Conservation (phyloP, 768 basidiomycete species). For the Auricularia cornea region DNA sequence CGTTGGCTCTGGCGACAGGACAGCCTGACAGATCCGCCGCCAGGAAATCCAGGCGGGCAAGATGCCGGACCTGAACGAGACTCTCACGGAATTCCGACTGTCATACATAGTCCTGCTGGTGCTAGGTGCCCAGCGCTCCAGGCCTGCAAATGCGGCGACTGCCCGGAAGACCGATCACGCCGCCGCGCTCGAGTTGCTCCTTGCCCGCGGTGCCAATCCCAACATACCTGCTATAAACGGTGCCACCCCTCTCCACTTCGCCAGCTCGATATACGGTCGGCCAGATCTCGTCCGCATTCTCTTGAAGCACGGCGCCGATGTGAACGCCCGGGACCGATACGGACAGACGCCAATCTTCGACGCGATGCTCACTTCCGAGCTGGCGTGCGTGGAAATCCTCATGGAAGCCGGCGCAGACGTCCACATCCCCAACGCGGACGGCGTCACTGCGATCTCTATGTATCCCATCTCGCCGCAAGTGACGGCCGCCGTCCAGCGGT, state of each 20-base stretch:
- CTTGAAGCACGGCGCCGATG: constrained; percentile 39
- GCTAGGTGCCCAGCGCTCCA: neutral
- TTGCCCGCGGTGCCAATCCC: constrained; percentile 32
- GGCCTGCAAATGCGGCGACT: neutral
- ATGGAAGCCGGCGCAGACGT: constrained; percentile 44
- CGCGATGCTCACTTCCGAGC: constrained; percentile 16
- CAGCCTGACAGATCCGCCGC: no score
- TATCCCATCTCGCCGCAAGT: neutral
- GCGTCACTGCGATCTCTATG: constrained; percentile 11
- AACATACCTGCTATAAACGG: constrained; percentile 39
- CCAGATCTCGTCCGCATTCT: constrained; percentile 31
- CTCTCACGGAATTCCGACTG: neutral
- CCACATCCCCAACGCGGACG: constrained; percentile 33
- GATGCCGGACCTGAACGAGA: neutral
- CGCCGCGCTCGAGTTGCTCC: constrained; percentile 19
- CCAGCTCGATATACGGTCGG: constrained; percentile 22
- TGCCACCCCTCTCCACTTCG: constrained; percentile 43
- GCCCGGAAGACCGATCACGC: neutral
- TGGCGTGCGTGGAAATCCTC: constrained; percentile 31
- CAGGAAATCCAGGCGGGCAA: neutral
- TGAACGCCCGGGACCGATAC: constrained; percentile 41
- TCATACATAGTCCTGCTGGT: neutral
- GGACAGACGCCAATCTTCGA: constrained; percentile 25
- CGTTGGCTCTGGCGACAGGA: no score
- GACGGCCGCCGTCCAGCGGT: constrained; percentile 32